Evolutionary conservation across 768 basidiomycete species (phyloP), one percentile per base, ranked within the genome.

Genomic region (Russula olivacea): DNA sequence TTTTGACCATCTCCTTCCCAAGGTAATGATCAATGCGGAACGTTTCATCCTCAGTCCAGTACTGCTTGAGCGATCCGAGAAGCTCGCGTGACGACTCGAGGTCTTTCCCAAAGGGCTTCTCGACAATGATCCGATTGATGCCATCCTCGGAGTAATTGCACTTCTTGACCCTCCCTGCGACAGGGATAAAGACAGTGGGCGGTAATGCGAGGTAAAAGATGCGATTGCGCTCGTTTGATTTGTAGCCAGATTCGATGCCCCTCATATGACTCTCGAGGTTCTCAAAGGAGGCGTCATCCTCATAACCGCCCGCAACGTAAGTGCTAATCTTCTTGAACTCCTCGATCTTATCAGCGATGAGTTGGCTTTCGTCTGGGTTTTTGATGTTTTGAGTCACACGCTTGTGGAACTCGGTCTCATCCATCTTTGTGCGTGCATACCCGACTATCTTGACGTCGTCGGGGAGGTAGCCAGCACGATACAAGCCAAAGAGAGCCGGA

Each of bases 1-100:
- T 99, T 82, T 99, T 99, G 72, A 98, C 92, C 96, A 99, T 98
- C 82, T 99, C 96, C 79, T 99, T 99, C 61, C 96, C 96, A 58
- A 99, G 88, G 75, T 99, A 99, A 73, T 99, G 96, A 76, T 99
- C 96, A 73, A 99, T 98, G 58, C 96, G 90, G 85, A 91, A 99
- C 11, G 95, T 98, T 79, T 99, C 97, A 32, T 98, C 92, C 76
- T 99, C 96, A 3, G 80, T 80, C 94, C 95, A 99, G 65, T 91
- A 85, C 68, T 85, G 72, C 77, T 93, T 95, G 74, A 99, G 80
- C 19, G 86, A 80, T 23, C 76, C 72, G 61, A 98, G 82, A 61
- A 99, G 86, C 64, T 83, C 81, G 54, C 89, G 82, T 60, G 89
- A 91, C 10, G 90, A 91, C 0, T 91, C 84, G 65, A 91, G 82